Conservation (phyloP, 441 rosid genomes). For the Populus hybrid region DNA sequence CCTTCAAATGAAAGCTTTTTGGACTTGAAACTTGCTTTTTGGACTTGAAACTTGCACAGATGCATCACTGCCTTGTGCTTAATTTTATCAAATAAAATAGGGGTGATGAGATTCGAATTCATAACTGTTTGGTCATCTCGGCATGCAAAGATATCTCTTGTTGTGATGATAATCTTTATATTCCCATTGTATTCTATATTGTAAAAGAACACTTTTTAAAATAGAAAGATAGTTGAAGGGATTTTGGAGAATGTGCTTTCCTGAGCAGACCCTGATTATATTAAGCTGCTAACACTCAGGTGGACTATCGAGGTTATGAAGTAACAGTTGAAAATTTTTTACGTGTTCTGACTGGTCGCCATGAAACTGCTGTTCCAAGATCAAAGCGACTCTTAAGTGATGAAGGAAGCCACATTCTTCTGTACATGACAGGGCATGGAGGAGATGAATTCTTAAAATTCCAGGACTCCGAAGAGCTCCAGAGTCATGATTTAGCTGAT, state of each 20-base stretch:
- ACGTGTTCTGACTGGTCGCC: constrained; percentile 91
- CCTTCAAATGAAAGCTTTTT: no score
- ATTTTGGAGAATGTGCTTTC: not conserved
- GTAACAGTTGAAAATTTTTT: constrained; percentile 87
- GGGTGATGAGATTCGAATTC: no score
- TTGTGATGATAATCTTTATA: not conserved
- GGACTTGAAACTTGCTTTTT: no score
- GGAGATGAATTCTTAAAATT: constrained; percentile 97
- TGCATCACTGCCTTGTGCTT: no score
- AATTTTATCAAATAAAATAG: no score
- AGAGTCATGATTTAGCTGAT: constrained; percentile 99
- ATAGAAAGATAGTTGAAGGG: not conserved
- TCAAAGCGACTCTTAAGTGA: constrained; percentile 97
- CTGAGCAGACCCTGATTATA: constrained; percentile 24
- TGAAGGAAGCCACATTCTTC: constrained; percentile 95
- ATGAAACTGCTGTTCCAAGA: constrained; percentile 91
- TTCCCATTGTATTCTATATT: not conserved
- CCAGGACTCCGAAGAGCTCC: constrained; percentile 98
- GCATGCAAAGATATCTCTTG: not conserved
- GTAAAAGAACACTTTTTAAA: not conserved
- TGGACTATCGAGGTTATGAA: constrained; percentile 96
- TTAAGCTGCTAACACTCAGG: constrained; percentile 48
- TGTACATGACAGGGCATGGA: constrained; percentile 99
- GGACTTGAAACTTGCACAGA: no score
- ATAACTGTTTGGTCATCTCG: no score